Conservation (phyloP, 2,329 filamentous ascomycete genomes). For the Daldinia sp. region DNA sequence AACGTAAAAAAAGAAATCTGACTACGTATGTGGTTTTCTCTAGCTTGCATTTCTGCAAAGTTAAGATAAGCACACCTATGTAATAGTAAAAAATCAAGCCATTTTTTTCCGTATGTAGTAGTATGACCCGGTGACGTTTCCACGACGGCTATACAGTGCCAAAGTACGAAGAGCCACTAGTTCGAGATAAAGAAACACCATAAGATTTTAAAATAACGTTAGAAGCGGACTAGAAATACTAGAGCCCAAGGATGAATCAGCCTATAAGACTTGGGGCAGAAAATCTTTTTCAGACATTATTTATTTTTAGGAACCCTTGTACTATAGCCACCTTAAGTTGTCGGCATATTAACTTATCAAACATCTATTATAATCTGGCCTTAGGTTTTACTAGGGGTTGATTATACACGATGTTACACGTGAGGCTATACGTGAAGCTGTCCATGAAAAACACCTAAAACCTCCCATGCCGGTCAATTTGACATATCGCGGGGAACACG, state of each 20-base stretch:
- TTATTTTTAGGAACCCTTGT: slow-evolving; percentile 21
- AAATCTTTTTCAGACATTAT: too few species aligned
- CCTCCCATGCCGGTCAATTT: background rate
- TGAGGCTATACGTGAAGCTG: background rate
- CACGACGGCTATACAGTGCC: slow-evolving; percentile 16
- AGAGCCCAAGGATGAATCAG: slow-evolving; percentile 14
- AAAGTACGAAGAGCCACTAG: background rate
- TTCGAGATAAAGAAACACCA: slow-evolving; percentile 12
- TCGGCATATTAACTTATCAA: slow-evolving; percentile 7
- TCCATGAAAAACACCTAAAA: background rate
- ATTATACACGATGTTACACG: background rate
- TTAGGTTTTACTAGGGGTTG: background rate
- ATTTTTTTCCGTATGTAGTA: slow-evolving; percentile 22
- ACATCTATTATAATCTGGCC: background rate
- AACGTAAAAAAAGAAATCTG: slow-evolving; percentile 24
- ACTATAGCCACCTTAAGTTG: background rate
- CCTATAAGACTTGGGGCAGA: slow-evolving; percentile 5
- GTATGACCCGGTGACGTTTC: slow-evolving; percentile 17
- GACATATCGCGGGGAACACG: slow-evolving; percentile 14
- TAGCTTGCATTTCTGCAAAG: slow-evolving; percentile 5
- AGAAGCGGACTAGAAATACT: slow-evolving; percentile 4
- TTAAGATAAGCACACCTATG: slow-evolving; percentile 34
- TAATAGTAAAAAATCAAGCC: slow-evolving; percentile 6
- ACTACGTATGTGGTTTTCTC: background rate
- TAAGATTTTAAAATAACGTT: slow-evolving; percentile 1